Base-by-base conservation (phyloP, 2,329 filamentous ascomycete genomes). In the Aspergillus unguis region DNA sequence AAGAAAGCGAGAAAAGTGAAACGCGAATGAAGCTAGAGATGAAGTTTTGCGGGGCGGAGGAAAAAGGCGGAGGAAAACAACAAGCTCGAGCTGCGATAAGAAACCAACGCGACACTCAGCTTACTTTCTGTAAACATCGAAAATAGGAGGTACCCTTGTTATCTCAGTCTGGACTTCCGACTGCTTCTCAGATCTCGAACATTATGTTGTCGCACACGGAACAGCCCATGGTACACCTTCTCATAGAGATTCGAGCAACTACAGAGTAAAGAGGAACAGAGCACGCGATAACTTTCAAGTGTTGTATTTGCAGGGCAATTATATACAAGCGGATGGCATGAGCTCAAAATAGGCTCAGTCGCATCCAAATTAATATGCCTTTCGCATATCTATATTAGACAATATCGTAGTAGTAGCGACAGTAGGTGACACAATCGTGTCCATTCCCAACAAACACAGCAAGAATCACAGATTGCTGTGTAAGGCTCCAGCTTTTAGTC, bases 361-460 rank as follows among this genome's bases (percentile, higher is more conserved):
- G 10, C 29, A 28, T 35, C 49, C 42, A 45, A 42, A 45, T 53
- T 53, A 49, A 42, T 50, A 50, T 42, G 23, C 38, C 17, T 38
- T 37, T 48, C 49, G 50, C 51, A 48, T 29, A 46, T 56, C 44
- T 59, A 49, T 44, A 60, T 60, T 60, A 60, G 58, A 59, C 55
- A 60, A 60, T 60, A 58, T 53, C 58, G 55, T 57, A 57, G 43
- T 55, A 55, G 57, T 59, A 61, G 58, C 57, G 55, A 61, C 57
- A 54, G 55, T 61, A 41, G 46, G 49, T 51, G 57, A 61, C 58
- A 61, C 57, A 52, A 46, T 44, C 38, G 49, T 57, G 50, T 56
- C 48, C 42, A 58, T 58, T 50, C 46, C 46, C 50, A 51, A 45
- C 48, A 47, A 51, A 36, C 35, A 27, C 31, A 50, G 25, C 26